Conservation (phyloP, 768 basidiomycete species). For the Leccinum subtestaceum region DNA sequence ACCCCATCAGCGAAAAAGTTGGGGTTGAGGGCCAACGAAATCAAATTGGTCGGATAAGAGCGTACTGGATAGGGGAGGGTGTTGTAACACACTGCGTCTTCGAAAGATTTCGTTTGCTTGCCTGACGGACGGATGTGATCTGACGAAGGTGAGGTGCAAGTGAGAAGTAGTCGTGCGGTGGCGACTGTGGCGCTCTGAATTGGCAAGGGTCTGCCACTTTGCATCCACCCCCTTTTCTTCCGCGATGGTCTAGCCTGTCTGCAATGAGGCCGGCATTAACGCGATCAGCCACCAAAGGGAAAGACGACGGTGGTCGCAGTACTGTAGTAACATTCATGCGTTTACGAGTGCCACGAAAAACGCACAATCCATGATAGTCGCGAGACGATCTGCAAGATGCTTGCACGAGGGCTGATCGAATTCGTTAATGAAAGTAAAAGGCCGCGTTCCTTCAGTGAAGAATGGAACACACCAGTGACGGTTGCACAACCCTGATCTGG, state of each 20-base stretch:
- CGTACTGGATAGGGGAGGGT: conserved; percentile 6
- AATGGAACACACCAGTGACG: neutral
- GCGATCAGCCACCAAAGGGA: conserved; percentile 1
- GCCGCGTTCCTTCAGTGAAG: conserved; percentile 4
- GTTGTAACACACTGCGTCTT: conserved; percentile 35
- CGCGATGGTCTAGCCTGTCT: conserved; percentile 14
- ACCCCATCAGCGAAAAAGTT: conserved; percentile 41
- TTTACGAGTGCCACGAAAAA: neutral
- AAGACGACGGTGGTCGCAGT: conserved; percentile 4
- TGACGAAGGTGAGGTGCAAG: conserved; percentile 5
- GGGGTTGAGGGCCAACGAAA: conserved; percentile 47
- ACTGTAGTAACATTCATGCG: conserved; percentile 6
- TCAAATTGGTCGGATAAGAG: conserved; percentile 18
- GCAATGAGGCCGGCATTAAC: conserved; percentile 15
- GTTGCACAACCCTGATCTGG: neutral
- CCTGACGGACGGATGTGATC: conserved; percentile 13
- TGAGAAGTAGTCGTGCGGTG: conserved; percentile 2
- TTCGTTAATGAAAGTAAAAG: conserved; percentile 5
- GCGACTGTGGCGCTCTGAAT: neutral
- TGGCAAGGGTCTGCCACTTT: conserved; percentile 10
- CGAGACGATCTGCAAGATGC: conserved; percentile 13
- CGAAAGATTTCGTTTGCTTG: conserved; percentile 34
- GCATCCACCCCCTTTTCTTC: conserved; percentile 7
- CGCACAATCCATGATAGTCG: conserved; percentile 11
- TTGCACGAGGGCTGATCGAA: neutral